Percentiles rank a stretch among this genome's conserved stretches.
These are phyloP conservation scores for Yamagishiella unicocca DNA, from an alignment of 139 green algal genomes.

Conservation along the genomic window DNA sequence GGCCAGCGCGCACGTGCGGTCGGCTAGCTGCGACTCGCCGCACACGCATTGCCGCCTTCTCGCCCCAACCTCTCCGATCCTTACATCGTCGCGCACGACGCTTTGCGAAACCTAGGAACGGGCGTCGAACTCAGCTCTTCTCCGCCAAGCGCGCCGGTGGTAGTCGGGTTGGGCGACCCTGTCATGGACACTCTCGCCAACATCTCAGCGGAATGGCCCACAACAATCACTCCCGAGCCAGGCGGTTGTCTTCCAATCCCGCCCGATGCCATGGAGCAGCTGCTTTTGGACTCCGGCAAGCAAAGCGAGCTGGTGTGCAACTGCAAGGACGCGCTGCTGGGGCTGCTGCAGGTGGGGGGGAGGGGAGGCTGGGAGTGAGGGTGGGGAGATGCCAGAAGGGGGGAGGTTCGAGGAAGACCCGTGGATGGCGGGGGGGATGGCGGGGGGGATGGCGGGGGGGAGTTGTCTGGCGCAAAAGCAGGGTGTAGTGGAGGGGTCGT, in stretches of 20 bases:
- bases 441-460: background rate
- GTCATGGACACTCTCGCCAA: conserved; percentile 71
- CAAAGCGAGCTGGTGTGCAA: conserved; percentile 59
- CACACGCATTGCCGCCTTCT: background rate
- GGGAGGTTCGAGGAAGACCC: no score
- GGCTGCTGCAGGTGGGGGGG: conserved; percentile 53
- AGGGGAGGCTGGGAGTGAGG: background rate
- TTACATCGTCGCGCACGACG: background rate
- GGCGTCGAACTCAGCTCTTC: background rate
- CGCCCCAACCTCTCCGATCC: background rate
- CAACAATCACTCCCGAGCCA: conserved; percentile 47
- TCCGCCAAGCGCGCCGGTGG: background rate
- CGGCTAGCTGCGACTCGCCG: background rate
- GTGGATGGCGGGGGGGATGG: no score
- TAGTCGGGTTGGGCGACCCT: conserved; percentile 49
- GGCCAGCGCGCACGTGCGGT: no score
- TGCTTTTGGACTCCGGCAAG: conserved; percentile 3
- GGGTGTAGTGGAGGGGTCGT: no score
- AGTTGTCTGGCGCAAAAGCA: no score
- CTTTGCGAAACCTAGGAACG: background rate
- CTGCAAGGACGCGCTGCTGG: conserved; percentile 65
- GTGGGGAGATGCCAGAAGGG: background rate
- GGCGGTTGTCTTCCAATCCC: conserved; percentile 66
- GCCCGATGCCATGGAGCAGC: conserved; percentile 53
- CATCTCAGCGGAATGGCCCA: conserved; percentile 58